Conservation (phyloP, 2,329 filamentous ascomycete species). For the Neonectria punicea region DNA sequence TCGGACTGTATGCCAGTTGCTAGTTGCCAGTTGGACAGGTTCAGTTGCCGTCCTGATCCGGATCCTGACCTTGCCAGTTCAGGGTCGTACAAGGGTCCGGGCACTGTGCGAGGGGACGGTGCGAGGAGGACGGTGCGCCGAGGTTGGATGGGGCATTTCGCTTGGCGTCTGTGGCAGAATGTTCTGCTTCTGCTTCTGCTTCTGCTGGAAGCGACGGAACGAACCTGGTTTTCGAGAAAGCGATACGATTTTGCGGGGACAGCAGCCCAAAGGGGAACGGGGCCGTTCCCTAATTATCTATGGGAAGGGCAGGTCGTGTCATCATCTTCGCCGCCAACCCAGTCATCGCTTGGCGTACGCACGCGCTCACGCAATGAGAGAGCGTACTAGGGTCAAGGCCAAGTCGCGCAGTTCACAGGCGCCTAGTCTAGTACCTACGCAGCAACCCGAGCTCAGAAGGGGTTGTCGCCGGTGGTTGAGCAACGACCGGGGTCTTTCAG, state of each 20-base stretch:
- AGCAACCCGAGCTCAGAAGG: conserved; percentile 2
- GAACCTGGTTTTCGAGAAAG: neutral
- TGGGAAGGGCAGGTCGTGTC: conserved; percentile 32
- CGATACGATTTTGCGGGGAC: conserved; percentile 17
- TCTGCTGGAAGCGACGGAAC: conserved; percentile 1
- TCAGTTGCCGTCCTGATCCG: neutral
- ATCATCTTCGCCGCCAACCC: conserved; percentile 34
- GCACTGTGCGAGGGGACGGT: conserved; percentile 3
- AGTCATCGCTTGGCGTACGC: conserved; percentile 35
- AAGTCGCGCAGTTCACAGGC: conserved; percentile 28
- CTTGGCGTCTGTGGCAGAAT: neutral
- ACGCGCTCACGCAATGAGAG: conserved; percentile 15
- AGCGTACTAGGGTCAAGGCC: conserved; percentile 7
- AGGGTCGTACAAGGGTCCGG: conserved; percentile 8
- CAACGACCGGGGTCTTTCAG: neutral
- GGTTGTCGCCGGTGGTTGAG: conserved; percentile 5
- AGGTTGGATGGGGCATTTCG: conserved; percentile 14
- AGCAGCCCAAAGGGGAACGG: conserved; percentile 8
- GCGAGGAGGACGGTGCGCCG: conserved; percentile 9
- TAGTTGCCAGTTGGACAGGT: conserved; percentile 6
- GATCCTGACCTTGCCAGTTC: conserved; percentile 7
- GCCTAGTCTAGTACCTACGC: conserved; percentile 14
- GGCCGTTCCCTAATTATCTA: conserved; percentile 8
- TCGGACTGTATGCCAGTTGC: conserved; percentile 11
- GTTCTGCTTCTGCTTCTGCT: neutral